phyloP scores from a whole-genome alignment of 106 monocot genomes.

The Agapanthus africanus region DNA sequence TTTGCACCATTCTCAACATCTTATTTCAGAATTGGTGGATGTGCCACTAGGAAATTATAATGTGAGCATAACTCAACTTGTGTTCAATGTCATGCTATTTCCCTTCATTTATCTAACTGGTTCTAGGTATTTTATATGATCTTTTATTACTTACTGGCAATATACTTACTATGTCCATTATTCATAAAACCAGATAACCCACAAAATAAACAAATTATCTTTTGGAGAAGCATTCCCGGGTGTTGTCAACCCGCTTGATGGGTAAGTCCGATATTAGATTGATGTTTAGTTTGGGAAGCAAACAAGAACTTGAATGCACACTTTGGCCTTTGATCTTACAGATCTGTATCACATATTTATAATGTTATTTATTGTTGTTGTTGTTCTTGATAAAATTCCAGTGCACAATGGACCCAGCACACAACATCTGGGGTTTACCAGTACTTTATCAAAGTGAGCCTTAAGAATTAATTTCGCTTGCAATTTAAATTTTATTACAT shows the following conservation, averaged over 20 bases:
- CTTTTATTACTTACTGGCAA: neutral
- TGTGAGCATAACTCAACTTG: too few relatives aligned
- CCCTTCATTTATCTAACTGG: too few relatives aligned
- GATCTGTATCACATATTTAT: neutral
- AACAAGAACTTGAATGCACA: neutral
- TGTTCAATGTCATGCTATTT: too few relatives aligned
- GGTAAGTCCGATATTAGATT: conserved; percentile 47
- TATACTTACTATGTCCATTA: neutral
- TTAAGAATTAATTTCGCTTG: too few relatives aligned
- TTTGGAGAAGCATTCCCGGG: conserved; percentile 31
- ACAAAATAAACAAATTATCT: conserved; percentile 30
- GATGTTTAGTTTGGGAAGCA: too few relatives aligned
- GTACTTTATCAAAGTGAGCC: conserved; percentile 86
- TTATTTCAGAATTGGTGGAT: conserved; percentile 16
- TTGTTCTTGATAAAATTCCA: conserved; percentile 31
- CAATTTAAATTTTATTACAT: neutral
- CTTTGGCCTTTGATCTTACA: neutral
- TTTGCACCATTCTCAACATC: conserved; percentile 36
- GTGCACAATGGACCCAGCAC: conserved; percentile 65
- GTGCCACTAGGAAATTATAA: conserved; percentile 19
- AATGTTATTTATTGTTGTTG: too few relatives aligned
- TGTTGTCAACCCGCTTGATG: conserved; percentile 62
- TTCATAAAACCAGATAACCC: conserved; percentile 17
- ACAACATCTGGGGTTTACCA: conserved; percentile 65
- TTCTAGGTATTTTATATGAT: neutral